Conservation (phyloP, 73 alveolate species). For the Paramecium sonneborni region DNA sequence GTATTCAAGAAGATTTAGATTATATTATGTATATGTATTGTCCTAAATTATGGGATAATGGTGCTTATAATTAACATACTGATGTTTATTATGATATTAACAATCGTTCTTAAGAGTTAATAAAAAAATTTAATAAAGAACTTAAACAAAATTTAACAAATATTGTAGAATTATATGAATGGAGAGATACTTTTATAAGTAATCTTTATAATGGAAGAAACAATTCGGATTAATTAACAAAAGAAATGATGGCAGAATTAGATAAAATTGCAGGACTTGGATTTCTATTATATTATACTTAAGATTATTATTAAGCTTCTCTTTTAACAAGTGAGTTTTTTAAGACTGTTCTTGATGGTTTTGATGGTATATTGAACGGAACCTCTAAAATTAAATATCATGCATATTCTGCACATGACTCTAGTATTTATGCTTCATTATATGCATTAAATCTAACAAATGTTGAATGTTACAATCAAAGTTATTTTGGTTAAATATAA, state of each 20-base stretch:
- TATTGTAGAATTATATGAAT: neutral
- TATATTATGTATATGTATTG: neutral
- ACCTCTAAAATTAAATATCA: neutral
- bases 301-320: neutral
- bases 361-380: neutral
- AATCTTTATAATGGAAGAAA: neutral
- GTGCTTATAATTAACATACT: neutral
- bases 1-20: neutral
- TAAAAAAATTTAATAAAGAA: neutral
- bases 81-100: neutral
- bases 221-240: neutral
- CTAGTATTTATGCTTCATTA: slow-evolving; percentile 13
- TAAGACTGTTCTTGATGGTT: neutral
- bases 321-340: neutral
- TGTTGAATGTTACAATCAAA: neutral
- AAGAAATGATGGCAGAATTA: slow-evolving; percentile 1
- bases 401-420: slow-evolving; percentile 58
- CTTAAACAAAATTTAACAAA: neutral
- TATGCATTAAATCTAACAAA: slow-evolving; percentile 34
- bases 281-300: neutral
- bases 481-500: neutral
- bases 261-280: slow-evolving; percentile 17
- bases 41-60: neutral
- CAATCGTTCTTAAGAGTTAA: neutral
- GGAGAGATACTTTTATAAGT: slow-evolving; percentile 29